Conservation (phyloP, 176 grass and related monocot genomes). For the Carex scoparia region DNA sequence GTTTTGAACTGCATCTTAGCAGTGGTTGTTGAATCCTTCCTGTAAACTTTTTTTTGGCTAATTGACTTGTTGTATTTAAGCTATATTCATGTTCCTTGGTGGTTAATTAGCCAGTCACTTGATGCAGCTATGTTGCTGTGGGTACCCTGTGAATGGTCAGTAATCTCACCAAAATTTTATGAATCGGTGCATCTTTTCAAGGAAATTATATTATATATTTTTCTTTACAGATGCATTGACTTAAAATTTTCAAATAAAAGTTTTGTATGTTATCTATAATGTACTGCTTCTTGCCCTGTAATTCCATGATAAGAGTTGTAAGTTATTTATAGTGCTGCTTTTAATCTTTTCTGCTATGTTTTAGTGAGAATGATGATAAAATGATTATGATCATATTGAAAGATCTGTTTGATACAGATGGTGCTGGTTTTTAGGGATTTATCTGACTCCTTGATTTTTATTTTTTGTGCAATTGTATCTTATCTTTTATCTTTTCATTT, state of each 20-base stretch:
- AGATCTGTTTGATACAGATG: background rate
- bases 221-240: background rate
- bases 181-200: background rate
- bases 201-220: constrained; percentile 3
- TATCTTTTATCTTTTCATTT: background rate
- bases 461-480: background rate
- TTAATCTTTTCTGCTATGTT: background rate
- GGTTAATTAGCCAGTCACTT: constrained; percentile 31
- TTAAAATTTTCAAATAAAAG: background rate
- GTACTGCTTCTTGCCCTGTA: background rate
- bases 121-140: background rate
- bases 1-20: background rate
- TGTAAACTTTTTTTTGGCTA: background rate
- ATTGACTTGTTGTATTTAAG: background rate
- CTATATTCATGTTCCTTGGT: background rate
- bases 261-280: background rate
- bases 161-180: constrained; percentile 24
- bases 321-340: background rate
- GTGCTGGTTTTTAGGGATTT: constrained; percentile 1
- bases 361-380: background rate
- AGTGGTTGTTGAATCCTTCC: background rate
- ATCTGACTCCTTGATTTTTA: background rate
- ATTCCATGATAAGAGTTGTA: background rate
- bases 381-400: background rate
- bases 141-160: constrained; percentile 22